These are phyloP conservation scores for Coemansia interrupta DNA, from an alignment of 192 early-diverging fungal genomes.

Conservation along the genomic window DNA sequence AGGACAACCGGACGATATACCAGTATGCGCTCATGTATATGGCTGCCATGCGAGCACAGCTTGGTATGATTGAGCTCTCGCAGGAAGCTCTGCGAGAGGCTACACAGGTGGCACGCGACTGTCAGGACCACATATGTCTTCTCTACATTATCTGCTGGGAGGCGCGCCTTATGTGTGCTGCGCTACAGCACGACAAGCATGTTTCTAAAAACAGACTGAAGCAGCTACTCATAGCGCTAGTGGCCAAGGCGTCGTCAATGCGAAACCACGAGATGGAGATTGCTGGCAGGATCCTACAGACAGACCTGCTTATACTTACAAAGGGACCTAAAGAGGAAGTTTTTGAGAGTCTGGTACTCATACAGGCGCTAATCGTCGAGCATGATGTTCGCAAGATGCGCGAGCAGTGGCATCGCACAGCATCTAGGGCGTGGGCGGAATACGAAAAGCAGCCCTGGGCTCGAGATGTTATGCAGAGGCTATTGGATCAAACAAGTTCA, in stretches of 20 bases:
- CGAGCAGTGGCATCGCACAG: slow-evolving; percentile 12
- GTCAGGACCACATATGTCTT: slow-evolving; percentile 37
- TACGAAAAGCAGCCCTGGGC: neutral
- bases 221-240: slow-evolving; percentile 11
- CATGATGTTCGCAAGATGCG: slow-evolving; percentile 16
- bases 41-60: slow-evolving; percentile 34
- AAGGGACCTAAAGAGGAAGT: neutral
- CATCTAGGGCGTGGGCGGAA: slow-evolving; percentile 25
- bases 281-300: slow-evolving; percentile 17
- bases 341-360: slow-evolving; percentile 16
- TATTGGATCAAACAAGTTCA: too few species aligned
- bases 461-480: too few species aligned
- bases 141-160: slow-evolving; percentile 35
- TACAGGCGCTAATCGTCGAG: slow-evolving; percentile 23
- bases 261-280: slow-evolving; percentile 13
- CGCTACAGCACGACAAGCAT: neutral
- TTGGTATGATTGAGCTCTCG: slow-evolving; percentile 22
- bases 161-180: slow-evolving; percentile 13
- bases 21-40: slow-evolving; percentile 43
- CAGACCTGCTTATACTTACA: slow-evolving; percentile 13
- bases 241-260: slow-evolving; percentile 27
- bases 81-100: slow-evolving; percentile 35
- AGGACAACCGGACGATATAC: slow-evolving; percentile 17
- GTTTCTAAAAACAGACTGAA: neutral
- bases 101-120: slow-evolving; percentile 43